Percentiles rank a stretch among this genome's conserved stretches.
These are phyloP conservation scores for Leucogyrophana mollusca DNA, from an alignment of 768 basidiomycete genomes.

Conservation along the genomic window DNA sequence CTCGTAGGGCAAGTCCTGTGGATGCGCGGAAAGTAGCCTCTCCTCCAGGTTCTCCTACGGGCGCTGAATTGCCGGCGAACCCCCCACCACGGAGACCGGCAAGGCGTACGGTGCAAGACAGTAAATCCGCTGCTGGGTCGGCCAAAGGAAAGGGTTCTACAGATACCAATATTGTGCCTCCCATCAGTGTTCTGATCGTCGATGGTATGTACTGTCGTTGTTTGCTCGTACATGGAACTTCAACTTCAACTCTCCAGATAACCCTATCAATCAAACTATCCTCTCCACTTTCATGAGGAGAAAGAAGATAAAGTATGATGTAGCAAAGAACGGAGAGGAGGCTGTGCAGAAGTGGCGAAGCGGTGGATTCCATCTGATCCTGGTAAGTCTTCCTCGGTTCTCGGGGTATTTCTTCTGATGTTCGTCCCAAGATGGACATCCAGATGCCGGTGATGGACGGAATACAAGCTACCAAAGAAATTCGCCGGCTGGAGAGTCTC, in stretches of 20 bases:
- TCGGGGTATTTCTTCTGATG: conserved; percentile 11
- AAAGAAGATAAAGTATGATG: conserved; percentile 92
- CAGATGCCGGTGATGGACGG: conserved; percentile 99
- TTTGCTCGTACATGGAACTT: background rate
- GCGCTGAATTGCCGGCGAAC: conserved; percentile 21
- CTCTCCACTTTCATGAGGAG: conserved; percentile 95
- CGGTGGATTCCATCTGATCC: conserved; percentile 91
- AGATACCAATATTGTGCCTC: conserved; percentile 83
- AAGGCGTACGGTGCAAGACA: conserved; percentile 29
- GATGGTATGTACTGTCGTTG: conserved; percentile 64
- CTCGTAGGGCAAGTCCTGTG: conserved; percentile 22
- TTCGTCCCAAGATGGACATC: conserved; percentile 86
- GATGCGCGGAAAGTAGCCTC: conserved; percentile 32
- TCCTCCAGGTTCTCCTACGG: conserved; percentile 32
- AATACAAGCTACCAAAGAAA: conserved; percentile 95
- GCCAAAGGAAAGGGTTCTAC: conserved; percentile 48
- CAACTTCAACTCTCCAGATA: conserved; percentile 54
- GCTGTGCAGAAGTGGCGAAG: conserved; percentile 94
- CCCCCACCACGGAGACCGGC: conserved; percentile 26
- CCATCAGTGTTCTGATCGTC: conserved; percentile 96
- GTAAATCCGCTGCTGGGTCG: conserved; percentile 25
- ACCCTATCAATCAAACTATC: conserved; percentile 97
- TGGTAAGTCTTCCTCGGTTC: conserved; percentile 53
- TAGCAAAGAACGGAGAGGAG: conserved; percentile 93
- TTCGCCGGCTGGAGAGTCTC: conserved; percentile 77